Conservation (phyloP, 768 basidiomycete species). For the Mycena crocata region DNA sequence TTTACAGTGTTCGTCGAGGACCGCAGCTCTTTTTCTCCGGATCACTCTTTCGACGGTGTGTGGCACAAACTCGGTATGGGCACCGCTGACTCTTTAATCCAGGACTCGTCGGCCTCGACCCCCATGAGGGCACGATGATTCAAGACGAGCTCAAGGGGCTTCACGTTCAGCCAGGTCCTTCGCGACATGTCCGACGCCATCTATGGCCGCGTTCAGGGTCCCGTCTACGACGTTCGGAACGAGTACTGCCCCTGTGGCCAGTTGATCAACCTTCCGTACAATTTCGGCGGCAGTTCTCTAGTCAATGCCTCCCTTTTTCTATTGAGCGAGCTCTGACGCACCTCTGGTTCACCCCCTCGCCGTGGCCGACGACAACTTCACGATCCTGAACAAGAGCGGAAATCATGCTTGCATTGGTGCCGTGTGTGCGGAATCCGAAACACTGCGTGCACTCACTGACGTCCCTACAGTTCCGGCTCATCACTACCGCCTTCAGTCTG, state of each 20-base stretch:
- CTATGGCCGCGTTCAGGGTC: slow-evolving; percentile 66
- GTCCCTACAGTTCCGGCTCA: slow-evolving; percentile 72
- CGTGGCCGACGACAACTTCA: slow-evolving; percentile 37
- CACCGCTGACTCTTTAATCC: slow-evolving; percentile 28
- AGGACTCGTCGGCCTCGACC: slow-evolving; percentile 71
- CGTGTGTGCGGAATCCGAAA: slow-evolving; percentile 38
- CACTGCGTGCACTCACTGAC: not conserved
- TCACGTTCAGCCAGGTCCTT: slow-evolving; percentile 57
- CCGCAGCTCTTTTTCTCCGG: slow-evolving; percentile 29
- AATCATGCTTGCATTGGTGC: slow-evolving; percentile 53
- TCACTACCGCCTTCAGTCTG: slow-evolving; percentile 57
- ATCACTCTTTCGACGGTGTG: slow-evolving; percentile 26
- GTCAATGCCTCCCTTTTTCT: slow-evolving; percentile 46
- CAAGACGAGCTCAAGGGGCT: slow-evolving; percentile 58
- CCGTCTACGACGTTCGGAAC: slow-evolving; percentile 54
- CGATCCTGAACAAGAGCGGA: slow-evolving; percentile 46
- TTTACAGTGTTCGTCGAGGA: slow-evolving; percentile 54
- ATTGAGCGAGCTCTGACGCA: not conserved
- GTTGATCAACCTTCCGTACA: slow-evolving; percentile 74
- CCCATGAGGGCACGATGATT: slow-evolving; percentile 65
- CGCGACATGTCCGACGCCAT: slow-evolving; percentile 64
- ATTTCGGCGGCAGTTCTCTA: slow-evolving; percentile 70
- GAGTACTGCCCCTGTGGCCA: slow-evolving; percentile 71
- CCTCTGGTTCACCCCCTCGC: slow-evolving; percentile 39
- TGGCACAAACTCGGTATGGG: slow-evolving; percentile 45